phyloP scores from a whole-genome alignment of 805 yeast genomes.

The Kodamaea hsintzibuensis region DNA sequence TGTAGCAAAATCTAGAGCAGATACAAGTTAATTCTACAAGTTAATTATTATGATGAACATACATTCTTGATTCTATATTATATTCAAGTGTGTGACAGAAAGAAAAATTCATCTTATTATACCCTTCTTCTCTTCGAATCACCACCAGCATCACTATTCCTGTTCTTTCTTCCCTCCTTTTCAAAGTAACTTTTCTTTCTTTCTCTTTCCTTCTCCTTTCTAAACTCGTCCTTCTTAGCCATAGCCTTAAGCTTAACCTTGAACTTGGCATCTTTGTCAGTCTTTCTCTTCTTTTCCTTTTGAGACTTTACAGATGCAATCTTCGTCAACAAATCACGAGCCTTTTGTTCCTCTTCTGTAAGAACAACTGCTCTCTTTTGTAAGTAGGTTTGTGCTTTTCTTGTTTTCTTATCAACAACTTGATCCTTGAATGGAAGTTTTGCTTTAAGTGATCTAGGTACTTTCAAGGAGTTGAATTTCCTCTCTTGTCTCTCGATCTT shows the following conservation, averaged over 20 bases:
- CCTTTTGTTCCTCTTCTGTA: slow-evolving; percentile 91
- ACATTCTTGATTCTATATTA: not conserved
- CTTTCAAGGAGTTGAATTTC: slow-evolving; percentile 82
- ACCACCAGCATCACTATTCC: slow-evolving; percentile 23
- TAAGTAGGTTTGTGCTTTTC: slow-evolving; percentile 77
- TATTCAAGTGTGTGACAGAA: not conserved
- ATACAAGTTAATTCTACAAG: too few relatives aligned
- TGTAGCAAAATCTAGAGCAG: too few relatives aligned
- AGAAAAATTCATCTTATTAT: not conserved
- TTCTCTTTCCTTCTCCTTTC: slow-evolving; percentile 74
- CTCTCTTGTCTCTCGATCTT: slow-evolving; percentile 85
- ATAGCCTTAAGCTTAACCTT: slow-evolving; percentile 71
- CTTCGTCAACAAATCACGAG: slow-evolving; percentile 84
- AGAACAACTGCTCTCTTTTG: slow-evolving; percentile 90
- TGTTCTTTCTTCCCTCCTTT: slow-evolving; percentile 60
- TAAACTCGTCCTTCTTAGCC: slow-evolving; percentile 71
- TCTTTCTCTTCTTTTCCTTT: slow-evolving; percentile 74
- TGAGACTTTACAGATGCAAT: slow-evolving; percentile 82
- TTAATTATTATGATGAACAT: not conserved
- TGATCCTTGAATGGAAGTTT: slow-evolving; percentile 92
- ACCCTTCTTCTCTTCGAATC: slow-evolving; percentile 2
- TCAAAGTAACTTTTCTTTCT: slow-evolving; percentile 86
- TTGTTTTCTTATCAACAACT: slow-evolving; percentile 84
- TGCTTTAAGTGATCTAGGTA: slow-evolving; percentile 75
- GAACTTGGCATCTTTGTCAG: slow-evolving; percentile 74